Conservation (phyloP, 1,139 yeast species). For the Pichia sp. region DNA sequence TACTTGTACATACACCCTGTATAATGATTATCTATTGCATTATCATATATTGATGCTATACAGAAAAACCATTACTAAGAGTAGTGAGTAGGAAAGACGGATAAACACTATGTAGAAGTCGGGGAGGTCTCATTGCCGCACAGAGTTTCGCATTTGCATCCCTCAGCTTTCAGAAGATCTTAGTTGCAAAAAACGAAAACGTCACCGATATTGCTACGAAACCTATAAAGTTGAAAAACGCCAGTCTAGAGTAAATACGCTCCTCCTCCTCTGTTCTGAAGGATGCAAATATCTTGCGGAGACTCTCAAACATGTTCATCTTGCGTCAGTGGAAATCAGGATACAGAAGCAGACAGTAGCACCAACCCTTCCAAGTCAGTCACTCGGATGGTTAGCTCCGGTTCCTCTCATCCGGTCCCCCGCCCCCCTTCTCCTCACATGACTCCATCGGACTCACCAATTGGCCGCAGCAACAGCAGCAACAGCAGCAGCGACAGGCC, state of each 20-base stretch:
- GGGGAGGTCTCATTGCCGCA: no score
- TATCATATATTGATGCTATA: not conserved
- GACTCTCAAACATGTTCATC: constrained; percentile 24
- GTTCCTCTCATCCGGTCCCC: not conserved
- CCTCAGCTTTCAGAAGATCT: no score
- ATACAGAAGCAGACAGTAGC: not conserved
- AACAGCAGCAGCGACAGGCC: no score
- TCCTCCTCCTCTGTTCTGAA: constrained; percentile 86
- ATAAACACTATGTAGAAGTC: not conserved
- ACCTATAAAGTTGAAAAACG: constrained; percentile 78
- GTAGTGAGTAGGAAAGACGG: no score
- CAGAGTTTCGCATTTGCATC: no score
- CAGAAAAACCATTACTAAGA: no score
- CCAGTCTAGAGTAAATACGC: constrained; percentile 67
- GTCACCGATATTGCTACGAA: constrained; percentile 77
- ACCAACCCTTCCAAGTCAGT: not conserved
- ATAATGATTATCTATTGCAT: not conserved
- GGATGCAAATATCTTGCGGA: constrained; percentile 70
- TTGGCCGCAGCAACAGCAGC: no score
- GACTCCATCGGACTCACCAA: no score
- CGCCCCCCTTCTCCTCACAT: not conserved
- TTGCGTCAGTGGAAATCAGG: no score
- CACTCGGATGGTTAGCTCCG: no score
- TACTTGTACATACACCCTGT: constrained; percentile 1
- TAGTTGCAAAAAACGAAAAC: constrained; percentile 77